Evolutionary conservation across 106 monocot genomes (phyloP), one percentile per base, ranked within the genome.

Genomic region (Dendrobium officinale): DNA sequence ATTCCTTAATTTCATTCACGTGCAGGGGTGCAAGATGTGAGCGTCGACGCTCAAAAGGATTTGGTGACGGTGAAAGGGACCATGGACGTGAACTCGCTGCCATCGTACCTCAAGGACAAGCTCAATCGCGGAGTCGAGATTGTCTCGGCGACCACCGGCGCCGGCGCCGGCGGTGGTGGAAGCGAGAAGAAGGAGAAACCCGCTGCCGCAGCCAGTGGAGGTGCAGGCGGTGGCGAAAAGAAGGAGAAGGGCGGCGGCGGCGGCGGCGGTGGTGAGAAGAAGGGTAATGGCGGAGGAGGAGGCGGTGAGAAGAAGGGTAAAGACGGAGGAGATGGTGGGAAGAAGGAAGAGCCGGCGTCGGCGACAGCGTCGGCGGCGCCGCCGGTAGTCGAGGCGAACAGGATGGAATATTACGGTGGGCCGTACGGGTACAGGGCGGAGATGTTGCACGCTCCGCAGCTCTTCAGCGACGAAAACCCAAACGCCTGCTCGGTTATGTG

Each of bases 51-150:
- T 41, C 61, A 24, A 15, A 79, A 79, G 79, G 79, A 79, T 26
- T 18, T 79, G 66, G 79, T 79, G 67, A 79, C 67, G 18, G 79
- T 79, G 22, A 79, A 66, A 9, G 79, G 79, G 43, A 66, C 24
- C 19, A 67, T 79, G 67, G 79, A 79, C 31, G 79, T 67, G 13
- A 67, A 26, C 27, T 43, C 43, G n/a, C 67, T 79, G 13, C 55
- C 43, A 3, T 2, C 66, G 8, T 47, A 61, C 45, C 79, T 79
- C 43, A 79, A 79, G 26, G 43, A 67, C 19, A 79, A 59, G 66
- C 79, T 79, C 6, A 79, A 79, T 10, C 31, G 79, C 44, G 40
- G 41, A 15, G 79, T 79, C 26, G 79, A 79, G 16, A 42, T 79
- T 13, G 66, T 79, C 1, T 4, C 61, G 11, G 42, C 27, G 22